Evolutionary conservation across 176 grass and related monocot species (phyloP), one percentile per base, ranked within the genome.

Genomic region (Bromus sterilis): DNA sequence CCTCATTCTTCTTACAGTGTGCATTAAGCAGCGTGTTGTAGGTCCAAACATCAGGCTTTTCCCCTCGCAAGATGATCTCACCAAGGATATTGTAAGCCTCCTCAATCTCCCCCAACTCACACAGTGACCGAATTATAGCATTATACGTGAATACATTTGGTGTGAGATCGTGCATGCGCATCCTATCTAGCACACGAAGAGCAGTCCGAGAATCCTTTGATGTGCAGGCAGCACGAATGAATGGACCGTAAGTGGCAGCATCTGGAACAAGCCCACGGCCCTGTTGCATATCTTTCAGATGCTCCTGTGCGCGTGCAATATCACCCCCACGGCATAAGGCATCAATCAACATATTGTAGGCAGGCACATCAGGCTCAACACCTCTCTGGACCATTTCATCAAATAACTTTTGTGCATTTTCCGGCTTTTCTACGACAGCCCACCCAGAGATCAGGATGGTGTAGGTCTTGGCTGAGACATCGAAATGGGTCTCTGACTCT

Each of bases 131-230:
- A 49, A 93, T 80, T 31, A 99, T 71, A 24, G 84, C 84, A 86
- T 96, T 99, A 41, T 99, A 99, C 20, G 91, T 90, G 60, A 88
- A 93, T 20, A 93, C 84, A 83, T 99, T 93, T 37, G 96, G 93
- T 53, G 79, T 92, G 18, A 99, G 89, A 42, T 86, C 56, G 9
- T 0, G 60, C 4, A 25, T 76, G 4, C 44, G 70, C 91, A 97
- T 94, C 75, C 91, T 94, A 86, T 97, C 94, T 71, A 97, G 85
- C 60, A 91, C 78, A 49, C 53, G 86, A 71, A 91, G 66, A 64
- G 89, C 79, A 9, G 85, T 78, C n/a, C 51, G 84, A 25, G 86
- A 72, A 81, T 94, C 94, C 79, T 91, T 91, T n/a, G 58, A 74
- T 28, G 83, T 66, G 3, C 89, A 91, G 34, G 94, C 89, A 10